phyloP scores from a whole-genome alignment of 768 basidiomycete species.

The Suillus luteus region DNA sequence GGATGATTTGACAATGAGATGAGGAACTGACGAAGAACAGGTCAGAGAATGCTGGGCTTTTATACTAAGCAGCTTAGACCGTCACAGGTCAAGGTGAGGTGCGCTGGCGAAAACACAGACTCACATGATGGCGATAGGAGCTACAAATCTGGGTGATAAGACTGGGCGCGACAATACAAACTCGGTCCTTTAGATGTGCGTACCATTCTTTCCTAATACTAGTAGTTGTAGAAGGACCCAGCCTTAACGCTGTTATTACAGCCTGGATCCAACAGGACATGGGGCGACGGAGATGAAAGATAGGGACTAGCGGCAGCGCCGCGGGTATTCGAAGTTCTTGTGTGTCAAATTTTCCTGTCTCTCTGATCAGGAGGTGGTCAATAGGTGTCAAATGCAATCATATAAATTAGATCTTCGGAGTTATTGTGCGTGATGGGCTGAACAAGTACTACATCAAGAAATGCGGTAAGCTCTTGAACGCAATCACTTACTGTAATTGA shows the following conservation, averaged over 20 bases:
- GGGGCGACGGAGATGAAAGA: background rate
- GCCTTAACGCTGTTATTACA: background rate
- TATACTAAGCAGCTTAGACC: background rate
- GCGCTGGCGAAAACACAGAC: background rate
- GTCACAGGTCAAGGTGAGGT: background rate
- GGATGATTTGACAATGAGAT: background rate
- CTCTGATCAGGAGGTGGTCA: too few species aligned
- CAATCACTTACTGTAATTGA: too few species aligned
- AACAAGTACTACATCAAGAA: too few species aligned
- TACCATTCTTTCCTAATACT: background rate
- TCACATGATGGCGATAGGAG: background rate
- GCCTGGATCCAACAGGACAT: background rate
- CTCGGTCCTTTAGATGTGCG: background rate
- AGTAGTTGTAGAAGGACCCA: background rate
- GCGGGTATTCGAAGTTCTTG: background rate
- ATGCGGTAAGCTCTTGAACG: too few species aligned
- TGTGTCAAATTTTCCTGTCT: too few species aligned
- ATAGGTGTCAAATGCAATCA: too few species aligned
- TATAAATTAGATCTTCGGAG: too few species aligned
- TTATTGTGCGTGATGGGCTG: too few species aligned
- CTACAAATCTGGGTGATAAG: background rate
- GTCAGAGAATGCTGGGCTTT: background rate
- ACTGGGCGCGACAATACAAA: background rate
- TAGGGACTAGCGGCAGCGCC: background rate
- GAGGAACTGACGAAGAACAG: background rate